phyloP scores from a whole-genome alignment of 192 early-diverging fungal species.

The Gaertneriomyces sp. region DNA sequence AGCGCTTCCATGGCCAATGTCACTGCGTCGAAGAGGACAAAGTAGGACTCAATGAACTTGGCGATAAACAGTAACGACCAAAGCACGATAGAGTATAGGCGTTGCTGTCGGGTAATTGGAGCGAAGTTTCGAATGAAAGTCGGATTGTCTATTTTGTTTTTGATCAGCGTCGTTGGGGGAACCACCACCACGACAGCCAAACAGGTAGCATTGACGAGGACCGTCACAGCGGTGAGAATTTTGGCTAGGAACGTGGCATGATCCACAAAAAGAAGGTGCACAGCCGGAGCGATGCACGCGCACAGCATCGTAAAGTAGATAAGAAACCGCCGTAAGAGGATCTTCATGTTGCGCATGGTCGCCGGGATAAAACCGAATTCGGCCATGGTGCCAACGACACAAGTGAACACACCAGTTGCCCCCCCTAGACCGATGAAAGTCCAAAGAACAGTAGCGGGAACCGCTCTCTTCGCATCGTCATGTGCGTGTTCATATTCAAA shows the following conservation, averaged over 20 bases:
- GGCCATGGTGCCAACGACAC: too few relatives aligned
- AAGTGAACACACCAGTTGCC: too few relatives aligned
- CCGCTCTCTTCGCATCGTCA: too few relatives aligned
- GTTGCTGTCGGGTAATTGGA: slow-evolving; percentile 57
- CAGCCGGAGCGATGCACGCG: slow-evolving; percentile 4
- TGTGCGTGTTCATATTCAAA: too few relatives aligned
- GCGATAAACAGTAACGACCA: too few relatives aligned
- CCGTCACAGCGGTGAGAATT: slow-evolving; percentile 7
- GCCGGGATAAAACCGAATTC: too few relatives aligned
- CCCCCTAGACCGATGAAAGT: too few relatives aligned
- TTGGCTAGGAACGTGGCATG: slow-evolving; percentile 6
- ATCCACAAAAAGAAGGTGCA: slow-evolving; percentile 10
- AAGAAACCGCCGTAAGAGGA: background rate
- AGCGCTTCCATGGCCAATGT: too few relatives aligned
- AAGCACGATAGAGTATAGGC: too few relatives aligned
- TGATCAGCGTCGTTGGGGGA: slow-evolving; percentile 3
- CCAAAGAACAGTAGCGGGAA: too few relatives aligned
- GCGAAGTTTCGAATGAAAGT: slow-evolving; percentile 8
- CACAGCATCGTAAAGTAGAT: slow-evolving; percentile 1
- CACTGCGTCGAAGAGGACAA: too few relatives aligned
- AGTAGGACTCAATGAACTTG: too few relatives aligned
- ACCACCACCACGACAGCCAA: background rate
- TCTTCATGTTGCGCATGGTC: slow-evolving; percentile 1
- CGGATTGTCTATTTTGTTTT: slow-evolving; percentile 8
- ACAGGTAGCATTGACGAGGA: background rate